Evolutionary conservation across 148 eudicot genomes (phyloP).

Genomic region (Dysphania ambrosioides): DNA sequence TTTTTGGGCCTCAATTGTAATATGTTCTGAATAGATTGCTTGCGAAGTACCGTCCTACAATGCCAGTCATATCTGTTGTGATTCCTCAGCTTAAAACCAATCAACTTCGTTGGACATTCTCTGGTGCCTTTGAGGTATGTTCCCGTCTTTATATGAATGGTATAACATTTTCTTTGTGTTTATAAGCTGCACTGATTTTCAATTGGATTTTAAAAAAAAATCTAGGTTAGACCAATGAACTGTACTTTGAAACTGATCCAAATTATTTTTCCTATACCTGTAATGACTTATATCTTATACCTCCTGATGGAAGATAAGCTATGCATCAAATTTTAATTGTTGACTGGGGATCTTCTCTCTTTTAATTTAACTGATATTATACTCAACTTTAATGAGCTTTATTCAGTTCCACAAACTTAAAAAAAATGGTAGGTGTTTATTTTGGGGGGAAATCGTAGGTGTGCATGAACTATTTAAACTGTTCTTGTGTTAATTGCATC

Average conservation of each 20-base stretch:
- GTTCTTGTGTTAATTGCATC: not conserved
- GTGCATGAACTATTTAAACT: too few species aligned
- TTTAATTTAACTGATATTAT: not conserved
- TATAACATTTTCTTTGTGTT: not conserved
- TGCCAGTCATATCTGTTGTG: conserved; percentile 88
- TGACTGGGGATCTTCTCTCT: not conserved
- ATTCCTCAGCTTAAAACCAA: conserved; percentile 83
- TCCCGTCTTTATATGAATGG: not conserved
- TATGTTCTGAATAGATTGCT: conserved; percentile 53
- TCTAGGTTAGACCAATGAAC: not conserved
- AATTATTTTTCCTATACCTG: not conserved
- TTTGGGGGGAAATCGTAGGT: not conserved
- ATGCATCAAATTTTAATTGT: not conserved
- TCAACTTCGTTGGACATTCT: conserved; percentile 78
- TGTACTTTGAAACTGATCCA: not conserved
- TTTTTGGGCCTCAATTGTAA: not conserved
- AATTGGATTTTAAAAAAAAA: not conserved
- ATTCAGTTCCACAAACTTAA: not conserved
- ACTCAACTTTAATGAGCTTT: not conserved
- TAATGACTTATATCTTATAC: not conserved
- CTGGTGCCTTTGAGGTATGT: conserved; percentile 89
- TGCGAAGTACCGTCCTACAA: conserved; percentile 88
- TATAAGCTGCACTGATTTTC: not conserved
- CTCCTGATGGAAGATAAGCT: not conserved
- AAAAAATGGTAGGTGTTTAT: not conserved